A percentile compares a stretch with the other conserved stretches of the same genome.
phyloP scores from a whole-genome alignment of 306 rosid species.

The Macrotyloma uniflorum region DNA sequence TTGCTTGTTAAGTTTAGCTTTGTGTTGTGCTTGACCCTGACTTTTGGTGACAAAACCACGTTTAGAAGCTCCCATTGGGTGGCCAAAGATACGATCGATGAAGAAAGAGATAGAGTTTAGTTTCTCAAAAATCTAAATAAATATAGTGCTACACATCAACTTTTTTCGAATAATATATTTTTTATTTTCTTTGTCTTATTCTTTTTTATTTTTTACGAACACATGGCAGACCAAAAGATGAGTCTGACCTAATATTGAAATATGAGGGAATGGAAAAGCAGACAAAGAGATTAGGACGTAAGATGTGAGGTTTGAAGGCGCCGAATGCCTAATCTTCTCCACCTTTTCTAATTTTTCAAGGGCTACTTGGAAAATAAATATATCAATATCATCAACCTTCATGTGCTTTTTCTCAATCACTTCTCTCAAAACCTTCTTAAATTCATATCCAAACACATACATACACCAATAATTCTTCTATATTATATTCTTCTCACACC shows the following conservation, averaged over 20 bases:
- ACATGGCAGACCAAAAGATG: conserved; percentile 57
- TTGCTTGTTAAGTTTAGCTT: conserved; percentile 32
- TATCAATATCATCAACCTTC: background rate
- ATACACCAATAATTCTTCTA: background rate
- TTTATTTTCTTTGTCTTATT: conserved; percentile 12
- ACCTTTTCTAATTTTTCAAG: conserved; percentile 39
- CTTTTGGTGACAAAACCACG: conserved; percentile 38
- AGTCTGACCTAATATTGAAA: conserved; percentile 41
- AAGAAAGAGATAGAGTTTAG: conserved; percentile 5
- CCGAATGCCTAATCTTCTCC: conserved; percentile 34
- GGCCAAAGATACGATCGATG: conserved; percentile 17
- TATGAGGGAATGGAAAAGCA: conserved; percentile 32
- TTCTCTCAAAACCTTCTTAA: background rate
- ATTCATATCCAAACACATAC: background rate
- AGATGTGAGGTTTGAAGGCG: conserved; percentile 39
- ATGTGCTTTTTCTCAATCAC: background rate
- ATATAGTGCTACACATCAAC: conserved; percentile 3
- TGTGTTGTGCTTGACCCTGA: conserved; percentile 35
- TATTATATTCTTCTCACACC: background rate
- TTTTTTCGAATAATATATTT: conserved; percentile 2
- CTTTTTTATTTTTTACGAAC: conserved; percentile 8
- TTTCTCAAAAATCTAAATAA: conserved; percentile 15
- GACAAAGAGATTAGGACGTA: conserved; percentile 40
- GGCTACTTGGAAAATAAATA: conserved; percentile 18
- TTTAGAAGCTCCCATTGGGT: conserved; percentile 43